Percentiles rank a stretch among this genome's conserved stretches.
Conservation (phyloP, 352 stramenopile species). For the Phytophthora colocasiae region DNA sequence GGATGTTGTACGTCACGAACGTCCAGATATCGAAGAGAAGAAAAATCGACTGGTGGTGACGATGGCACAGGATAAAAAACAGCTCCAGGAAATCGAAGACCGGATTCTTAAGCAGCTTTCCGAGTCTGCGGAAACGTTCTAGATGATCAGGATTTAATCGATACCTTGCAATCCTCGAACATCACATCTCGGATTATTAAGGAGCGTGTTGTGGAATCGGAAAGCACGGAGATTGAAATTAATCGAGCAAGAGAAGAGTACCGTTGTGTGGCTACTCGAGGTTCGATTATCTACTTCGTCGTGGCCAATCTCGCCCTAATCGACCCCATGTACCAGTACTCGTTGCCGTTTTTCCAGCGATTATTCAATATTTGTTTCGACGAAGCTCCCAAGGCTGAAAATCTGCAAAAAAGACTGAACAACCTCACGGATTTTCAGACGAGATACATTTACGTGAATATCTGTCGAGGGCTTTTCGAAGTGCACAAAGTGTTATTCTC, state of each 20-base stretch:
- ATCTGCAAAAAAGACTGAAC: conserved; percentile 65
- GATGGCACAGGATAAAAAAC: conserved; percentile 94
- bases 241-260: conserved; percentile 92
- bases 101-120: conserved; percentile 93
- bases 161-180: conserved; percentile 89
- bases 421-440: conserved; percentile 93
- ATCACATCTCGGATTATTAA: conserved; percentile 87
- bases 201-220: conserved; percentile 91
- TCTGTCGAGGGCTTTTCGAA: conserved; percentile 95
- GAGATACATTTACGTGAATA: conserved; percentile 94
- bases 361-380: conserved; percentile 94
- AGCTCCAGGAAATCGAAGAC: conserved; percentile 94
- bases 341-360: conserved; percentile 92
- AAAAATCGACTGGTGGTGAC: conserved; percentile 93
- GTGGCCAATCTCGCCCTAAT: conserved; percentile 92
- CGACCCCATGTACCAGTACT: conserved; percentile 98
- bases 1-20: conserved; percentile 92
- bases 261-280: conserved; percentile 89
- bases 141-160: conserved; percentile 92
- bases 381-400: conserved; percentile 63
- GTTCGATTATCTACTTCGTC: conserved; percentile 96
- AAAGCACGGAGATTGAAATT: conserved; percentile 92
- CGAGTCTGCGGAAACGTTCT: conserved; percentile 94
- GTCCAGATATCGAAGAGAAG: conserved; percentile 94
- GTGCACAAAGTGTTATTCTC: conserved; percentile 95